These are phyloP conservation scores for Pistacia vera DNA, from an alignment of 345 rosid species.

Conservation along the genomic window DNA sequence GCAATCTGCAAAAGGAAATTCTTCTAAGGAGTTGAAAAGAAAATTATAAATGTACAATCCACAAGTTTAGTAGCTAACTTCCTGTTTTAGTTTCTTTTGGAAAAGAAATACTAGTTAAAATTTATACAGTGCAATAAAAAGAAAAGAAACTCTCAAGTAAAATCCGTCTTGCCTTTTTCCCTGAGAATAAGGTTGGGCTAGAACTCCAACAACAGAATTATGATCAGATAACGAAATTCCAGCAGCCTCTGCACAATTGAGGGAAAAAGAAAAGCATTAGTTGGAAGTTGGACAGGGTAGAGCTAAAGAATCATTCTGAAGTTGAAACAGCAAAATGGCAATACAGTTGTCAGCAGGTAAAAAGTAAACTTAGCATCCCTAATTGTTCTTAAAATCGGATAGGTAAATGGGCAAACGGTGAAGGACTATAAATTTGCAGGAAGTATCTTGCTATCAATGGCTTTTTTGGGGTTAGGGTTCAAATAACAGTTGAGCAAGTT, in stretches of 20 bases:
- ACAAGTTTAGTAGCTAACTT: background rate
- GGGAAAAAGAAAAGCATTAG: constrained; percentile 9
- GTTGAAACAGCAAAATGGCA: background rate
- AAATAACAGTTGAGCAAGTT: background rate
- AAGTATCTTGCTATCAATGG: background rate
- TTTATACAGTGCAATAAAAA: constrained; percentile 8
- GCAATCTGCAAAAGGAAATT: constrained; percentile 55
- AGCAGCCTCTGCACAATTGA: constrained; percentile 60
- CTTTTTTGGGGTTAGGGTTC: background rate
- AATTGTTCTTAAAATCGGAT: constrained; percentile 8
- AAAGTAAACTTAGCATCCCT: constrained; percentile 8
- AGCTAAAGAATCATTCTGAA: constrained; percentile 14
- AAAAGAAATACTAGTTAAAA: background rate
- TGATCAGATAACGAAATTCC: constrained; percentile 57
- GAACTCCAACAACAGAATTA: constrained; percentile 74
- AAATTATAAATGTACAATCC: constrained; percentile 3
- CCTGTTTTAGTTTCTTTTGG: background rate
- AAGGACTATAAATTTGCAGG: background rate
- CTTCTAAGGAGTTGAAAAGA: constrained; percentile 18
- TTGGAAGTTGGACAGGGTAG: constrained; percentile 3
- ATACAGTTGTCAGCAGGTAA: background rate
- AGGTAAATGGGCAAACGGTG: background rate
- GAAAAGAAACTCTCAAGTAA: constrained; percentile 15
- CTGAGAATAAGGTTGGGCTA: constrained; percentile 69
- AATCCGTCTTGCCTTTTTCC: constrained; percentile 62